Conservation (phyloP, 2,329 filamentous ascomycete species). For the Penicillium sp. region DNA sequence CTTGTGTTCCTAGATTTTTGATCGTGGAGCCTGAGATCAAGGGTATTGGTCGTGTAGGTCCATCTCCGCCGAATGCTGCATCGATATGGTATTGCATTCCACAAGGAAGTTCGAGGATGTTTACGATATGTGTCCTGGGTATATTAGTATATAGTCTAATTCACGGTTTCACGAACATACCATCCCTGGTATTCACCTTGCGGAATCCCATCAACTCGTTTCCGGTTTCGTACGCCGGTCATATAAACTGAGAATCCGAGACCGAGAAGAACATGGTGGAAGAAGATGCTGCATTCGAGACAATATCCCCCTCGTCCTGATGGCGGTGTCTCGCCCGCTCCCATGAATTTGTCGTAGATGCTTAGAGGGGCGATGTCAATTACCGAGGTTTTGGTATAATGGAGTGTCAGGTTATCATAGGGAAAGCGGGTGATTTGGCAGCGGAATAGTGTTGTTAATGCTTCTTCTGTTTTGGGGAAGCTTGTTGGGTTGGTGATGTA, state of each 20-base stretch:
- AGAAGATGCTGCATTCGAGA: conserved; percentile 60
- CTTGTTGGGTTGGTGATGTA: conserved; percentile 16
- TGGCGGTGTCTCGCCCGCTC: conserved; percentile 4
- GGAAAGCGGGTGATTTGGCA: conserved; percentile 53
- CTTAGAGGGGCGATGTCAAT: conserved; percentile 49
- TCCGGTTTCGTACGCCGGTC: conserved; percentile 51
- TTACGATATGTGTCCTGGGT: conserved; percentile 55
- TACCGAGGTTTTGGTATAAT: conserved; percentile 48
- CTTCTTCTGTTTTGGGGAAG: conserved; percentile 40
- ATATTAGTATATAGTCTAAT: not conserved
- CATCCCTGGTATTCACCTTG: conserved; percentile 28
- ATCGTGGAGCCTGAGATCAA: conserved; percentile 45
- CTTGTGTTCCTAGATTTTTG: conserved; percentile 56
- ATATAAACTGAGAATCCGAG: conserved; percentile 57
- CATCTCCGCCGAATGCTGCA: conserved; percentile 64
- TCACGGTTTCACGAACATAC: conserved; percentile 8
- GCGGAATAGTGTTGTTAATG: conserved; percentile 40
- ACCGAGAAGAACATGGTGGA: conserved; percentile 53
- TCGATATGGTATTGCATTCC: conserved; percentile 55
- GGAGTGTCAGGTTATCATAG: conserved; percentile 59
- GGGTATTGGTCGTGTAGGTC: conserved; percentile 57
- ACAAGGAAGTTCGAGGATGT: conserved; percentile 54
- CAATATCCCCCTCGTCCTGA: conserved; percentile 60
- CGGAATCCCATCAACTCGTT: conserved; percentile 26
- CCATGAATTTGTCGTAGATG: conserved; percentile 54